phyloP scores from a whole-genome alignment of 1,284 basidiomycete genomes.

The Farysia itapuensis region DNA sequence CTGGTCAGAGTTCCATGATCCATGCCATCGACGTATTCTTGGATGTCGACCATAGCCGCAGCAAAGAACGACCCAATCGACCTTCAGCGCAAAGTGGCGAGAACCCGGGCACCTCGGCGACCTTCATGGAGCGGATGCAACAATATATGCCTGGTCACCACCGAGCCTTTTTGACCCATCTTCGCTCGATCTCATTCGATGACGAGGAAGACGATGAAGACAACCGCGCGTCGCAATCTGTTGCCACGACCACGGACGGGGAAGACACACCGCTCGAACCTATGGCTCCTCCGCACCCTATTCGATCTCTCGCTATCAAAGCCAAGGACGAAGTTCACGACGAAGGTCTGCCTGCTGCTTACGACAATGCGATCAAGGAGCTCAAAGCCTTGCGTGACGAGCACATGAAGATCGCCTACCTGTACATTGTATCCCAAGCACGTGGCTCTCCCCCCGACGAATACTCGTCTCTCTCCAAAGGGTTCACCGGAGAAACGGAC shows the following conservation, averaged over 20 bases:
- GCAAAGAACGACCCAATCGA: slow-evolving; percentile 27
- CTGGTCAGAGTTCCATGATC: slow-evolving; percentile 84
- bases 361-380: slow-evolving; percentile 73
- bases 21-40: slow-evolving; percentile 88
- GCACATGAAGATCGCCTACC: slow-evolving; percentile 80
- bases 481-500: slow-evolving; percentile 23
- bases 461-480: slow-evolving; percentile 35
- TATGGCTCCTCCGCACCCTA: slow-evolving; percentile 20
- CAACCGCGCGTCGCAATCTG: neutral
- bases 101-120: slow-evolving; percentile 30
- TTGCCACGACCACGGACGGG: neutral
- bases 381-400: slow-evolving; percentile 81
- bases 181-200: slow-evolving; percentile 61
- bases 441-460: slow-evolving; percentile 38
- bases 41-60: slow-evolving; percentile 70
- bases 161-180: slow-evolving; percentile 80
- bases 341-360: slow-evolving; percentile 60
- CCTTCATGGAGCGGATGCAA: slow-evolving; percentile 55
- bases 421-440: slow-evolving; percentile 67
- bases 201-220: slow-evolving; percentile 13
- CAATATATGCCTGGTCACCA: slow-evolving; percentile 64
- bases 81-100: slow-evolving; percentile 6
- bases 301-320: slow-evolving; percentile 43
- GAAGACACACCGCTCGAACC: neutral
- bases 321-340: slow-evolving; percentile 22